Conservation (phyloP, 495 filamentous ascomycete species). For the Penicillium paxilli region DNA sequence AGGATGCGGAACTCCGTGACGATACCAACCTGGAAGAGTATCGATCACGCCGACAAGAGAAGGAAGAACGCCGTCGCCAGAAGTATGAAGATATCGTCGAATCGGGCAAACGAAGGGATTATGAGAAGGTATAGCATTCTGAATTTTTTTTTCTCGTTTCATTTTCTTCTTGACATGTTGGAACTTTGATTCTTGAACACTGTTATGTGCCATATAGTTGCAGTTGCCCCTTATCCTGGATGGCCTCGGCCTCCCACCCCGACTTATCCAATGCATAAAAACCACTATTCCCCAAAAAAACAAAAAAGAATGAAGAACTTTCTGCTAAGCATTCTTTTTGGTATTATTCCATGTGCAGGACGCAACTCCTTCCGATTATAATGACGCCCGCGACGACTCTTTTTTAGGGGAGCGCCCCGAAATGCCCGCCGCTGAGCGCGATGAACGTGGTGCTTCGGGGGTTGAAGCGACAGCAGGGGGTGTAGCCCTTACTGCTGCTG, state of each 20-base stretch:
- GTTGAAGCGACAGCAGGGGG: slow-evolving; percentile 21
- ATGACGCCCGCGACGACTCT: slow-evolving; percentile 37
- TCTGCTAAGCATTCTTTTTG: slow-evolving; percentile 39
- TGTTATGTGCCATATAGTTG: slow-evolving; percentile 34
- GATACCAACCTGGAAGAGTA: slow-evolving; percentile 37
- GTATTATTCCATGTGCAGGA: slow-evolving; percentile 42
- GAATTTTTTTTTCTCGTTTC: slow-evolving; percentile 31
- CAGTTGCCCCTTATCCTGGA: slow-evolving; percentile 21
- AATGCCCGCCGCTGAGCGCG: slow-evolving; percentile 38
- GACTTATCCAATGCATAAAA: slow-evolving; percentile 20
- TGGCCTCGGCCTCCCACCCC: slow-evolving; percentile 7
- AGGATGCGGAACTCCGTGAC: slow-evolving; percentile 22
- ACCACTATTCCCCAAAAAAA: slow-evolving; percentile 12
- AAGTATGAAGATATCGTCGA: slow-evolving; percentile 40
- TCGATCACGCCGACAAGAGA: slow-evolving; percentile 36
- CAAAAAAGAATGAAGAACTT: slow-evolving; percentile 21
- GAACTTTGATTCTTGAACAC: slow-evolving; percentile 24
- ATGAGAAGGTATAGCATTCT: slow-evolving; percentile 51
- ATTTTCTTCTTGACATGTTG: slow-evolving; percentile 23
- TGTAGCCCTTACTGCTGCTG: slow-evolving; percentile 15
- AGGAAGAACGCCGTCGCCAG: slow-evolving; percentile 42
- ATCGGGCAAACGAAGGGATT: slow-evolving; percentile 30
- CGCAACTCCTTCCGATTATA: slow-evolving; percentile 30
- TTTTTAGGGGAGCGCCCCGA: slow-evolving; percentile 54
- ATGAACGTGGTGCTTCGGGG: slow-evolving; percentile 42